phyloP scores from a whole-genome alignment of 176 grass and related monocot genomes.

The Secale cereale region DNA sequence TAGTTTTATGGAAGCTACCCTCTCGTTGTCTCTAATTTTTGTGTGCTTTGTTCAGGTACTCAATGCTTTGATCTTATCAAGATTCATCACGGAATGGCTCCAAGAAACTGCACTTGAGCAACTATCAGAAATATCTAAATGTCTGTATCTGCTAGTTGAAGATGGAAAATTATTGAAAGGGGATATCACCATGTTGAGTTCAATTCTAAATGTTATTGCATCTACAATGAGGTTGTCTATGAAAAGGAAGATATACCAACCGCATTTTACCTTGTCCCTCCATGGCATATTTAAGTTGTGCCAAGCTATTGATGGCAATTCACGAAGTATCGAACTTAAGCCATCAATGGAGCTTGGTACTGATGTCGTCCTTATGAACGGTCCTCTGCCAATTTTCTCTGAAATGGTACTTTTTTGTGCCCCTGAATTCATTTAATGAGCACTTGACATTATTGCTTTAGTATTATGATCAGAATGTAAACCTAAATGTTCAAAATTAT shows the following conservation, averaged over 20 bases:
- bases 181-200: constrained; percentile 54
- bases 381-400: constrained; percentile 57
- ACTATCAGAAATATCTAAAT: constrained; percentile 58
- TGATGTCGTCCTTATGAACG: constrained; percentile 73
- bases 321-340: constrained; percentile 50
- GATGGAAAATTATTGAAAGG: constrained; percentile 49
- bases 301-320: constrained; percentile 49
- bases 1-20: neutral
- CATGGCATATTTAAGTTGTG: constrained; percentile 59
- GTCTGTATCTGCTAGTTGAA: constrained; percentile 54
- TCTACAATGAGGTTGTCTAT: constrained; percentile 79
- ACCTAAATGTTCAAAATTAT: neutral
- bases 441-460: neutral
- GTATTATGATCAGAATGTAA: neutral
- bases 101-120: constrained; percentile 83
- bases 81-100: constrained; percentile 66
- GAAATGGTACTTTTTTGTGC: constrained; percentile 46
- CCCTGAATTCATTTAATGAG: constrained; percentile 27
- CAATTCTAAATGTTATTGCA: constrained; percentile 63
- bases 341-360: constrained; percentile 49
- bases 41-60: constrained; percentile 56
- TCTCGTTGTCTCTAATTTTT: constrained; percentile 18
- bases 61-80: constrained; percentile 54
- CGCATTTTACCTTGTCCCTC: constrained; percentile 85
- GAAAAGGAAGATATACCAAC: constrained; percentile 91